These are phyloP conservation scores for Leccinum broughii DNA, from an alignment of 768 basidiomycete species.

Conservation along the genomic window DNA sequence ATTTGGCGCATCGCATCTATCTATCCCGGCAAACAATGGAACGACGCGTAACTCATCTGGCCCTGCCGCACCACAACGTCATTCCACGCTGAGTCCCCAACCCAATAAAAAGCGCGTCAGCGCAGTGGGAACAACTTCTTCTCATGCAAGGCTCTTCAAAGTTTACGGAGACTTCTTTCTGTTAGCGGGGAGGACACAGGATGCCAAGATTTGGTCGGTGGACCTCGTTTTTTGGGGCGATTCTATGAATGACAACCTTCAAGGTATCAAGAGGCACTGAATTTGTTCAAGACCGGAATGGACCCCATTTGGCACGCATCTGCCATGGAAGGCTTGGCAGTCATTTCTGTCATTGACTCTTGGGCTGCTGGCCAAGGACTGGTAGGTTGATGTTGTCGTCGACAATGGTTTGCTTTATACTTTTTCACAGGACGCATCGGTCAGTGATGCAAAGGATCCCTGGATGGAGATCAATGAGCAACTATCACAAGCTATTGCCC, in stretches of 20 bases:
- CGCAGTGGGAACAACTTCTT: constrained; percentile 65
- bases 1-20: constrained; percentile 30
- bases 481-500: constrained; percentile 56
- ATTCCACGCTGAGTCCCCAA: constrained; percentile 49
- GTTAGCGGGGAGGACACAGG: constrained; percentile 80
- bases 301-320: constrained; percentile 91
- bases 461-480: constrained; percentile 79
- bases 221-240: constrained; percentile 1
- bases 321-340: constrained; percentile 82
- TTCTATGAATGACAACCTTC: constrained; percentile 21
- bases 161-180: constrained; percentile 87
- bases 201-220: constrained; percentile 76
- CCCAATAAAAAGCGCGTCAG: constrained; percentile 59
- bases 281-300: constrained; percentile 67
- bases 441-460: constrained; percentile 57
- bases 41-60: constrained; percentile 56
- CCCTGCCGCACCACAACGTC: constrained; percentile 44
- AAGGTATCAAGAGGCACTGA: constrained; percentile 87
- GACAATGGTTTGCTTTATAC: constrained; percentile 2
- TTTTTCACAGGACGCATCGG: constrained; percentile 52
- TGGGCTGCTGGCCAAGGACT: constrained; percentile 77
- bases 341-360: constrained; percentile 75
- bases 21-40: constrained; percentile 30
- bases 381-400: constrained; percentile 44
- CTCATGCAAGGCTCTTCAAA: constrained; percentile 86